Evolutionary conservation across 2,329 filamentous ascomycete genomes (phyloP), one percentile per base, ranked within the genome.

Genomic region (Ascochyta viciae-villosae): DNA sequence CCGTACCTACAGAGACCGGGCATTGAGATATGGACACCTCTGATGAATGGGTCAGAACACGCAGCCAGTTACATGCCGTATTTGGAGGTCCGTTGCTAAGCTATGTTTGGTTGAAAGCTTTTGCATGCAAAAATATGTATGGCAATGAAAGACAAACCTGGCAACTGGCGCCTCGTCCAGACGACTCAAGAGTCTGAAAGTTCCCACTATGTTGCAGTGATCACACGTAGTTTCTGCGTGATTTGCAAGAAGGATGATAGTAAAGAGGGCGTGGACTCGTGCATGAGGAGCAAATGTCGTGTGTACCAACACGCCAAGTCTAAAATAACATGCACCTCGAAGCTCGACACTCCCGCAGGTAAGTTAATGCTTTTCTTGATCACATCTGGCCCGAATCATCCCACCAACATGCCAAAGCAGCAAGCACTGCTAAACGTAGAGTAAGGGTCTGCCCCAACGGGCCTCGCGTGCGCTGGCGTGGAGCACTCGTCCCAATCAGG

Each of bases 1-100:
- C 58, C 10, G 59, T 75, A 33, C 64, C 68, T 10, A 15, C 22
- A 24, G 59, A 61, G 34, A 22, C 9, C n/a, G 37, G 6, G 23
- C 35, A n/a, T 16, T 33, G 19, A 24, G 16, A 2, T 1, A 13
- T 4, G 23, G 3, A 29, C 7, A 19, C 1, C 3, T 29, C 42
- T 35, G 15, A 41, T 23, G 6, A n/a, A 41, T 16, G 15, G 6
- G 10, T 12, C 22, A 40, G 4, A 19, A 26, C 19, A 41, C 12
- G 10, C 37, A 23, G 37, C 37, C 19, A 6, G 10, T 24, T 19
- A 23, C 37, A 39, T 13, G n/a, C 22, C n/a, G 22, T 24, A 24
- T 39, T 19, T 5, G n/a, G 19, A 24, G 16, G 10, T 24, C 16
- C n/a, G 16, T 19, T 5, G 16, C n/a, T 15, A 19, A n/a, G 34